Percentiles rank a stretch among this genome's conserved stretches.
Evolutionary conservation across 192 early-diverging fungal species (phyloP).

Genomic region (Coemansia javaensis): DNA sequence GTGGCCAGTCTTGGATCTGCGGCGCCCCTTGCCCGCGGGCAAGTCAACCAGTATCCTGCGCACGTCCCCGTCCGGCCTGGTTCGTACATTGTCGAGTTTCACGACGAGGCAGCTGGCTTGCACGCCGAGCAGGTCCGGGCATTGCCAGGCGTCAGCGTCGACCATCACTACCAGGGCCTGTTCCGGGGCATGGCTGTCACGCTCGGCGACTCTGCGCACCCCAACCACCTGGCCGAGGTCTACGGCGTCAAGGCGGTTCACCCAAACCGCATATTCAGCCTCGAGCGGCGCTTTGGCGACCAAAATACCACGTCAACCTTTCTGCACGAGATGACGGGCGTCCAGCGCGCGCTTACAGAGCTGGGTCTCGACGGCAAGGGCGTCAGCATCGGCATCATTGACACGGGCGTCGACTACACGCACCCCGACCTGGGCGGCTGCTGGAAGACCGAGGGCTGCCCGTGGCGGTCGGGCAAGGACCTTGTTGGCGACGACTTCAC

Average conservation of each 20-base stretch:
- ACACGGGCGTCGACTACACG: conserved; percentile 64
- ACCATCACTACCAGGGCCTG: conserved; percentile 8
- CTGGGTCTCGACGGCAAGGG: conserved; percentile 58
- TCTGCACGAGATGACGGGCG: conserved; percentile 52
- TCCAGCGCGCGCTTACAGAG: conserved; percentile 39
- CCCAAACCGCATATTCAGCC: conserved; percentile 14
- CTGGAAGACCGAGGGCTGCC: conserved; percentile 55
- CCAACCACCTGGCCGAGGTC: conserved; percentile 14
- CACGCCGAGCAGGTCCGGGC: conserved; percentile 7
- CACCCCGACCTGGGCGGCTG: conserved; percentile 65
- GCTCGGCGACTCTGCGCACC: neutral
- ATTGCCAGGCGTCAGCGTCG: conserved; percentile 8
- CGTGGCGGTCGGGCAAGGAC: conserved; percentile 59
- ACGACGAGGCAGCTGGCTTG: conserved; percentile 1
- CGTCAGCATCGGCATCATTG: conserved; percentile 62
- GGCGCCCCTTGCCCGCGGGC: no score
- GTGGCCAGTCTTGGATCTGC: no score
- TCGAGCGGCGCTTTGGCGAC: neutral
- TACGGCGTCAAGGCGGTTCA: conserved; percentile 23
- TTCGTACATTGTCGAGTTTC: conserved; percentile 32
- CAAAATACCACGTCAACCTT: conserved; percentile 4
- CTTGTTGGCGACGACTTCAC: conserved; percentile 58
- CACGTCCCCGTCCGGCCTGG: conserved; percentile 8
- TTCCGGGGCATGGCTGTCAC: conserved; percentile 22
- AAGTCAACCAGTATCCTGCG: no score